Base-by-base conservation (phyloP, 2,329 filamentous ascomycete genomes). In the Alternaria panax region DNA sequence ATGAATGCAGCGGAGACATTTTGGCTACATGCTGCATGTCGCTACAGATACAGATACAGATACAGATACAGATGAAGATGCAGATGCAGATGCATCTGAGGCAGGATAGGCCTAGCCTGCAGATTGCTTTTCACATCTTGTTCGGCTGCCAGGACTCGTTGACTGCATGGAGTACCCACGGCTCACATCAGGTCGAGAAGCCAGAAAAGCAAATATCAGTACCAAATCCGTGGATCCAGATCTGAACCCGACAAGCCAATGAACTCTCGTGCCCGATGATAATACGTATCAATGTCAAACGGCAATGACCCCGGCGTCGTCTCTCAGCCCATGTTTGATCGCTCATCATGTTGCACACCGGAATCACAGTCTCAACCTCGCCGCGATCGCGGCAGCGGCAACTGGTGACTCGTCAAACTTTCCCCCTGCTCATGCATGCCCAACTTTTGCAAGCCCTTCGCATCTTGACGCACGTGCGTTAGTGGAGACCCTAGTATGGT, bases 171-270 rank as follows among this genome's bases (percentile, higher is more conserved):
- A 48, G 32, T 28, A 51, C 34, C 48, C 48, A 36, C 48, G 12
- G n/a, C 34, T 32, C 34, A 38, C 48, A 54, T 34, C 40, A 34
- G 41, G 51, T 46, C 40, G 28, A 54, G 25, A 46, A 18, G 40
- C 38, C 30, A 41, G 42, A 59, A 32, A 59, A 59, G 52, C 38
- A 55, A 56, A 56, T 34, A 34, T 41, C 25, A 16, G 51, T 54
- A 51, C 46, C 57, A 36, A 40, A 30, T 24, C 51, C 22, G 32
- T 40, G 57, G 57, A 42, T 42, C 52, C 25, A 40, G 38, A 56
- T 46, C 32, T 32, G 24, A 16, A 16, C 32, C 46, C 32, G 27
- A 30, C 52, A 43, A 55, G 25, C 57, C 57, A 56, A 56, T 59
- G 51, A 56, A 36, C 28, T 11, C 45, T 45, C 46, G 38, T 48